Evolutionary conservation across 2,329 filamentous ascomycete genomes (phyloP).

Genomic region (Arthroderma sp.): DNA sequence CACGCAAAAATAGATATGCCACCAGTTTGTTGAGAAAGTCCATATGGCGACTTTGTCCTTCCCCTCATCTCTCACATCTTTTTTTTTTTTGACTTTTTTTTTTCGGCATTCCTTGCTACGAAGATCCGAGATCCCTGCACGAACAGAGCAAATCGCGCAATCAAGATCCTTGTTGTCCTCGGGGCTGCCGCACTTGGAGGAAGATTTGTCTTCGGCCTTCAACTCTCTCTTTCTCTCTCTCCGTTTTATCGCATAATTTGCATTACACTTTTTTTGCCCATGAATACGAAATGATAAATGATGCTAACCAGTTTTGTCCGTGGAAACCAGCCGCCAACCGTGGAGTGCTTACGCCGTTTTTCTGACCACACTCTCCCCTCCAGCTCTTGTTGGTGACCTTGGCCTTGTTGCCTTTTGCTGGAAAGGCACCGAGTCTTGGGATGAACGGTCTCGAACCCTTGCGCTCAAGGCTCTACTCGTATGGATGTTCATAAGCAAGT

Average conservation of each 20-base stretch:
- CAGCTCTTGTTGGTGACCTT: constrained; percentile 67
- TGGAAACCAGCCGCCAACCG: constrained; percentile 56
- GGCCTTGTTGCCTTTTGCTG: constrained; percentile 57
- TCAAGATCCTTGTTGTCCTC: background rate
- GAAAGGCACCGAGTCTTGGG: constrained; percentile 53
- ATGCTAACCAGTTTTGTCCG: background rate
- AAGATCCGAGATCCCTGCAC: no score
- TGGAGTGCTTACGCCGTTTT: constrained; percentile 93
- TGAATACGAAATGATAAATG: no score
- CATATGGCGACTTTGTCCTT: no score
- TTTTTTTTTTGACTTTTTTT: no score
- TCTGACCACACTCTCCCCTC: constrained; percentile 80
- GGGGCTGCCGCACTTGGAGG: constrained; percentile 1
- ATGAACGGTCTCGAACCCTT: constrained; percentile 37
- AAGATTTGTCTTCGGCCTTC: background rate
- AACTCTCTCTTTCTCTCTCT: background rate
- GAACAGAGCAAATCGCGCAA: constrained; percentile 3
- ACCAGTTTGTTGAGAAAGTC: background rate
- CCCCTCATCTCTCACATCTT: no score
- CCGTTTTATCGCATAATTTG: background rate
- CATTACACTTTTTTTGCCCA: no score
- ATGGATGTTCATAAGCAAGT: constrained; percentile 82
- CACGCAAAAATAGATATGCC: constrained; percentile 1
- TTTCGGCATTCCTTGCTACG: no score
- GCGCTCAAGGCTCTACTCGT: constrained; percentile 50